Conservation (phyloP, 2,329 filamentous ascomycete genomes). For the Cytospora paraplurivora region DNA sequence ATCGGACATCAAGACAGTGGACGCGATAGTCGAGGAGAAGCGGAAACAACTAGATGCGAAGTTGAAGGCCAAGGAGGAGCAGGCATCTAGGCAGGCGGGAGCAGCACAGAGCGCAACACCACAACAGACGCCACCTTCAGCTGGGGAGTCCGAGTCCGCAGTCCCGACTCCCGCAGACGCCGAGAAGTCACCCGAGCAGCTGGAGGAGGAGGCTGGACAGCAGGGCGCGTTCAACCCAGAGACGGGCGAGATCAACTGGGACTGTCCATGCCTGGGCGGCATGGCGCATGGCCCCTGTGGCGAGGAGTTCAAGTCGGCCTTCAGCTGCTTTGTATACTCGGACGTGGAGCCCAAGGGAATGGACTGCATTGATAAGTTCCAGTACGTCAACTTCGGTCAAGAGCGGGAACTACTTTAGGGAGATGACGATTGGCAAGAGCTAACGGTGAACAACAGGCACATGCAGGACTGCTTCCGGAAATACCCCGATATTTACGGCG, state of each 20-base stretch:
- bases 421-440: background rate
- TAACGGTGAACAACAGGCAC: constrained; percentile 54
- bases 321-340: constrained; percentile 98
- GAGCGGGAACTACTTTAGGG: background rate
- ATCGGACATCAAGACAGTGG: constrained; percentile 63
- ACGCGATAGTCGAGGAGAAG: constrained; percentile 67
- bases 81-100: constrained; percentile 35
- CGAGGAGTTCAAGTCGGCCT: constrained; percentile 91
- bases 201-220: constrained; percentile 81
- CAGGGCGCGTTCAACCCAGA: constrained; percentile 97
- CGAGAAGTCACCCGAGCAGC: constrained; percentile 47
- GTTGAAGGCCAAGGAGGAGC: constrained; percentile 23
- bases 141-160: constrained; percentile 33
- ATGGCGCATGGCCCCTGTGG: constrained; percentile 97
- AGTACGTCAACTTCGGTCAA: constrained; percentile 59
- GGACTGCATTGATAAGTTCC: constrained; percentile 97
- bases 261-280: constrained; percentile 93
- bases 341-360: constrained; percentile 95
- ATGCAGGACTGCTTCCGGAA: constrained; percentile 98
- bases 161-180: constrained; percentile 20
- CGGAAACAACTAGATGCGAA: constrained; percentile 49
- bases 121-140: constrained; percentile 34
- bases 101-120: constrained; percentile 32
- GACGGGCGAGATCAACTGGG: constrained; percentile 99
- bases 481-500: constrained; percentile 90